phyloP scores from a whole-genome alignment of 1,139 yeast species.

The Blastobotrys arbuscula region DNA sequence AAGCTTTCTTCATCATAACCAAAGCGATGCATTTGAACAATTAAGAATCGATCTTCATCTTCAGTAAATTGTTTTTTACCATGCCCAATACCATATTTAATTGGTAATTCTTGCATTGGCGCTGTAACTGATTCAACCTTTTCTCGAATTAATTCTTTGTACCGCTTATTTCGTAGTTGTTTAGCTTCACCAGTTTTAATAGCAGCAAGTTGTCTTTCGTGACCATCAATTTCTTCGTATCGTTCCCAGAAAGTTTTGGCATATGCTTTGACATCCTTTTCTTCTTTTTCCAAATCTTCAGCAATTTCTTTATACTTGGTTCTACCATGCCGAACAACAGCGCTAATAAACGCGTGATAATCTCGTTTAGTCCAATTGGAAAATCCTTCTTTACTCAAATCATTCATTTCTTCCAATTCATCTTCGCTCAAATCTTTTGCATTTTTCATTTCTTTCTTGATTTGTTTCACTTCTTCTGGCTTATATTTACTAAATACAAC shows the following conservation, averaged over 20 bases:
- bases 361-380: constrained; percentile 83
- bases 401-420: constrained; percentile 59
- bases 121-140: constrained; percentile 60
- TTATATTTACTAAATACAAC: constrained; percentile 48
- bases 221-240: constrained; percentile 69
- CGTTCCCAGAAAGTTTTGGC: constrained; percentile 70
- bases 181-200: constrained; percentile 87
- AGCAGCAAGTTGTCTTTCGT: constrained; percentile 77
- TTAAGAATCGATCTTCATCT: constrained; percentile 77
- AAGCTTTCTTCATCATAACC: constrained; percentile 71
- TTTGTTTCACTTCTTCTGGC: constrained; percentile 62
- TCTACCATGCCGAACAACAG: constrained; percentile 76
- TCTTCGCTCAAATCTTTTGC: constrained; percentile 73
- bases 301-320: constrained; percentile 56
- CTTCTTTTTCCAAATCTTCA: constrained; percentile 54
- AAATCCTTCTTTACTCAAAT: constrained; percentile 61
- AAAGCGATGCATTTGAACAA: constrained; percentile 65
- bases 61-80: constrained; percentile 81
- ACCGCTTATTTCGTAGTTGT: constrained; percentile 55
- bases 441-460: constrained; percentile 67
- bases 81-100: constrained; percentile 83
- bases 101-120: constrained; percentile 70
- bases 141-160: constrained; percentile 56
- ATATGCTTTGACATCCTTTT: constrained; percentile 65
- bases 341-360: constrained; percentile 77